phyloP scores from a whole-genome alignment of 2,329 filamentous ascomycete species.

The Dactylellina drechsleri region DNA sequence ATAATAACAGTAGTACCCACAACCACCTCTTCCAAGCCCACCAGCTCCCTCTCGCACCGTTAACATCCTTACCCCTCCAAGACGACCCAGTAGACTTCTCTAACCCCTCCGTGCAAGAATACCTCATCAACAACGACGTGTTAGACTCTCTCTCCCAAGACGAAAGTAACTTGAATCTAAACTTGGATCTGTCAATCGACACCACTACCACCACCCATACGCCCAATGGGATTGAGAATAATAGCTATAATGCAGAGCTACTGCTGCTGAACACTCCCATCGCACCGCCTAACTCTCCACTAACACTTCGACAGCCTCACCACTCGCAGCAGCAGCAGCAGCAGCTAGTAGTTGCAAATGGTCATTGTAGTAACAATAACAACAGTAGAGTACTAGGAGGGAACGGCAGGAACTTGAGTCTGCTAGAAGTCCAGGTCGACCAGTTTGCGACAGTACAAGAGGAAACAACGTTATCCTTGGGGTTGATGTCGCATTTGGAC shows the following conservation, averaged over 20 bases:
- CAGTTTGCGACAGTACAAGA: slow-evolving; percentile 56
- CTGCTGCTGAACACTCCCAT: slow-evolving; percentile 30
- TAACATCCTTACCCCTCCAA: background rate
- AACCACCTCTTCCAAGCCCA: slow-evolving; percentile 13
- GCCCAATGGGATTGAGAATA: background rate
- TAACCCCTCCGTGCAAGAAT: slow-evolving; percentile 43
- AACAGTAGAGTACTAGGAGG: too few species aligned
- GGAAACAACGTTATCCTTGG: slow-evolving; percentile 57
- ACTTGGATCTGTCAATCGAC: background rate
- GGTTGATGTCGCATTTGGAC: slow-evolving; percentile 56
- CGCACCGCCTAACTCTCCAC: slow-evolving; percentile 11
- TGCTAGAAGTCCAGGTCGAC: slow-evolving; percentile 21
- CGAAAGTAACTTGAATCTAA: background rate
- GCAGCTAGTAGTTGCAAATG: too few species aligned
- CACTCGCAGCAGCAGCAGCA: too few species aligned
- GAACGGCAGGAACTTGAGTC: background rate
- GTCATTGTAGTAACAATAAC: too few species aligned
- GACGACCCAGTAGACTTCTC: slow-evolving; percentile 40
- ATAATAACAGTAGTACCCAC: slow-evolving; percentile 14
- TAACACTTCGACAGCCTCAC: background rate
- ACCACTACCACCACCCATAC: background rate
- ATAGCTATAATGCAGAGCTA: background rate
- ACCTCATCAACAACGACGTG: slow-evolving; percentile 44
- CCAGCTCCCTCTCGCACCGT: background rate
- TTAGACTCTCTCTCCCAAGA: slow-evolving; percentile 24